Evolutionary conservation across 177 flowering plant species (phyloP).

Genomic region (Vitis hybrid): DNA sequence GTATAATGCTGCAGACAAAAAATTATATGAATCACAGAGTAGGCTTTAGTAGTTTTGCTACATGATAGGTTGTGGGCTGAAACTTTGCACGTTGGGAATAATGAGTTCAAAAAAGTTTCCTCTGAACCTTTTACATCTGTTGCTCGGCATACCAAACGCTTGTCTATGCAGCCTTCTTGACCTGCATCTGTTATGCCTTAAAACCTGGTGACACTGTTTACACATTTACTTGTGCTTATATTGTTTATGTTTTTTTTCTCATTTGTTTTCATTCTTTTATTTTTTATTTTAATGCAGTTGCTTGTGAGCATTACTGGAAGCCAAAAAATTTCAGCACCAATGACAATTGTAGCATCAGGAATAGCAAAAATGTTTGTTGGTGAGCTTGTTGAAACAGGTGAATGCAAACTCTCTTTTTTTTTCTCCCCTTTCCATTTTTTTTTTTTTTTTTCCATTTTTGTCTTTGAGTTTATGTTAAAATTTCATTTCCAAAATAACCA

Average conservation of each 20-base stretch:
- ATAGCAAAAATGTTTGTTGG: conserved; percentile 98
- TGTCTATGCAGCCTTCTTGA: neutral
- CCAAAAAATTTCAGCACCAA: conserved; percentile 79
- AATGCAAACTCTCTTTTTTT: neutral
- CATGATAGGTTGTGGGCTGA: neutral
- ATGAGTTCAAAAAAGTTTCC: neutral
- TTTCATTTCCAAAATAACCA: neutral
- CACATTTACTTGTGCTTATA: neutral
- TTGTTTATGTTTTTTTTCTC: neutral
- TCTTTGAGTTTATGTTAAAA: neutral
- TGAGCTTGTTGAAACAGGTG: conserved; percentile 92
- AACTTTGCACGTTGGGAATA: neutral
- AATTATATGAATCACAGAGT: neutral
- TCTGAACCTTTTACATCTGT: neutral
- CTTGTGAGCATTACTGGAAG: conserved; percentile 77
- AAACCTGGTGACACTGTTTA: too few species aligned
- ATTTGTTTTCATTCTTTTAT: neutral
- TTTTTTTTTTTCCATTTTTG: neutral
- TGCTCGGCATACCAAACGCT: neutral
- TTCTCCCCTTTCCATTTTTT: too few species aligned
- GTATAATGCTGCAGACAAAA: neutral
- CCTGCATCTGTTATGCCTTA: neutral
- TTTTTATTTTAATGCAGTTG: conserved; percentile 47
- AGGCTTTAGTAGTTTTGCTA: neutral
- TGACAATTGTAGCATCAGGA: conserved; percentile 95